Base-by-base conservation (phyloP, 2,329 filamentous ascomycete genomes). In the Alternaria metachromatica region DNA sequence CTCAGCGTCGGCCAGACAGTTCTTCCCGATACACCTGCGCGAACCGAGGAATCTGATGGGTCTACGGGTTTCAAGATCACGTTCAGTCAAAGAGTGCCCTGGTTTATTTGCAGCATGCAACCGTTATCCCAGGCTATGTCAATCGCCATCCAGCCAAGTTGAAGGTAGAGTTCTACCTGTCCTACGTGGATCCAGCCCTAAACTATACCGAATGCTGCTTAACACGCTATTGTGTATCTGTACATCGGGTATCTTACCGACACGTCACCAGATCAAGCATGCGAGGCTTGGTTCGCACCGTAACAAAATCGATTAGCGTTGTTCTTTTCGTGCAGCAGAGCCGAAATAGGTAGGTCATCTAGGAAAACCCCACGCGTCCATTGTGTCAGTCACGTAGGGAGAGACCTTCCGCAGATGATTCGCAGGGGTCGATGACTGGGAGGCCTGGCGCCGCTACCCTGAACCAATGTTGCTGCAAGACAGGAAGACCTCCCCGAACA, bases 281-380 rank as follows among this genome's bases (percentile, higher is more conserved):
- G 53, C 30, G 46, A 67, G 57, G 48, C 65, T 67, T 57, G 51
- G 56, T 59, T 33, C 49, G 56, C 45, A 49, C 43, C 54, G 15
- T 45, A 51, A 13, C 57, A n/a, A 58, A 41, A 49, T 25, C 46
- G 50, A 30, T 48, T 60, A 59, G 62, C 65, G 65, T 63, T 30
- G 64, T 65, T 69, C 63, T 66, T 72, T 67, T 66, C 53, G 68
- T 65, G 62, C 67, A 67, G 64, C 58, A 62, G 25, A 53, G 49
- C 57, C 53, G 45, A 43, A 65, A 55, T 60, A 56, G 58, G 61
- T 59, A 66, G 64, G 65, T 73, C 68, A 72, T 68, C 71, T 72
- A 73, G 60, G 61, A 65, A 4, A 2, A 53, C 48, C 48, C 55
- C 43, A 41, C 54, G 46, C 59, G 58, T 13, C 51, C 60, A 65